Evolutionary conservation across 2,329 filamentous ascomycete genomes (phyloP), one percentile per base, ranked within the genome.

Genomic region (Fusarium sp.): DNA sequence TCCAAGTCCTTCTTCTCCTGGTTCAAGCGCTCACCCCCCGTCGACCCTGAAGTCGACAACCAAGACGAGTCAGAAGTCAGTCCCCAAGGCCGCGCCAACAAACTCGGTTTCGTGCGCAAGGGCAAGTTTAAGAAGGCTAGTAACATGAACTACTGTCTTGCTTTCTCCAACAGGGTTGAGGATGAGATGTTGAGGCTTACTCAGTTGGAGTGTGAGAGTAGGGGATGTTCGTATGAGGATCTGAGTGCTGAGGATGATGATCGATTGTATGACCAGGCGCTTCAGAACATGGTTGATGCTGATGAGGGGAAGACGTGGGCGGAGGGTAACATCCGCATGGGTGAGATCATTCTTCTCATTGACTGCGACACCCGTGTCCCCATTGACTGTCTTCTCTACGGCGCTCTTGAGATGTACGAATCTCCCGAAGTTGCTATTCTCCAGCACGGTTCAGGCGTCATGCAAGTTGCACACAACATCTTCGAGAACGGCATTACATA

Each of bases 401-500:
- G 89, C n/a, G 91, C 90, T 24, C 88, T 87, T 22, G 92, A 93
- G 79, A 93, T 94, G 91, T 89, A 91, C 72, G 85, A 89, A 71
- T 91, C 87, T 20, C 91, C 91, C 0, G 89, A 93, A 74, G 90
- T 93, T 2, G 92, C 88, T 24, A 92, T 94, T 75, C 85, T 93
- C 64, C 92, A 94, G 78, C 92, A 92, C 81, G 88, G 88, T 0
- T 93, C 91, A 11, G 91, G 91, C 31, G 92, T 95, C 67, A 94
- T 95, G 92, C 91, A 94, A 73, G 91, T 95, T 15, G 89, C 90
- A 3, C 84, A 89, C 75, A 91, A 88, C 59, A 93, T 90, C 81
- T 95, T 95, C 75, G 93, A 95, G 81, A 92, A 91, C 57, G 82
- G 83, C 22, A 92, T 93, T 76, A 93, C 92, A 4, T 95, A 92